Evolutionary conservation across 2,329 filamentous ascomycete species (phyloP).

Genomic region (Diatrype stigma): DNA sequence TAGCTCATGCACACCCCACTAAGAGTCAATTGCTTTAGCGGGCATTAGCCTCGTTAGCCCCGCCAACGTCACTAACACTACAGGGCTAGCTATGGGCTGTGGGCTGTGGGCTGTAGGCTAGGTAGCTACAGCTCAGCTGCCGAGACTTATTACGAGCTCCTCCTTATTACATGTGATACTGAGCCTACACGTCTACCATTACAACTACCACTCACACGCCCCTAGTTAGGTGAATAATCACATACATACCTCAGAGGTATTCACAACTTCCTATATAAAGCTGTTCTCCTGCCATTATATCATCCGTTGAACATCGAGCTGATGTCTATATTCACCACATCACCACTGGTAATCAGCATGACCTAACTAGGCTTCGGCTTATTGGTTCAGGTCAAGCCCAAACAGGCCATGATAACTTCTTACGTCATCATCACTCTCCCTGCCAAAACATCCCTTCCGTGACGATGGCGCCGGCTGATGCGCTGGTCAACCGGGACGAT

Average conservation of each 20-base stretch:
- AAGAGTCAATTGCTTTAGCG: no score
- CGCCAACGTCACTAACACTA: no score
- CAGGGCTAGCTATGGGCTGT: no score
- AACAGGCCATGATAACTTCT: background rate
- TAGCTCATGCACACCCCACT: no score
- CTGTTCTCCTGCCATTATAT: background rate
- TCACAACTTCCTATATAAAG: background rate
- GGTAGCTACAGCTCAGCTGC: no score
- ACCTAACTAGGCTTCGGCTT: background rate
- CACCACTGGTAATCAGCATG: background rate
- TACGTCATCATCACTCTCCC: background rate
- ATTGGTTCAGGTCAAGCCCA: background rate
- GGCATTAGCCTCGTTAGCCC: no score
- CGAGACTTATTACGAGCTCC: no score
- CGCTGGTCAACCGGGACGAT: conserved; percentile 30
- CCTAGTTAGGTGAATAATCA: background rate
- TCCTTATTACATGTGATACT: no score
- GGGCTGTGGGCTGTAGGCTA: no score
- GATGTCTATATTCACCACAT: background rate
- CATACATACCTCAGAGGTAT: conserved; percentile 7
- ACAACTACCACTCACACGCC: no score
- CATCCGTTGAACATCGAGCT: conserved; percentile 1
- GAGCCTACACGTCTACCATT: no score
- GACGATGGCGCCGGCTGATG: conserved; percentile 9
- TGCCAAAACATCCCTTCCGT: background rate